A percentile compares a stretch with the other conserved stretches of the same genome.
Evolutionary conservation across 768 basidiomycete species (phyloP).

Genomic region (Amanita exitialis): DNA sequence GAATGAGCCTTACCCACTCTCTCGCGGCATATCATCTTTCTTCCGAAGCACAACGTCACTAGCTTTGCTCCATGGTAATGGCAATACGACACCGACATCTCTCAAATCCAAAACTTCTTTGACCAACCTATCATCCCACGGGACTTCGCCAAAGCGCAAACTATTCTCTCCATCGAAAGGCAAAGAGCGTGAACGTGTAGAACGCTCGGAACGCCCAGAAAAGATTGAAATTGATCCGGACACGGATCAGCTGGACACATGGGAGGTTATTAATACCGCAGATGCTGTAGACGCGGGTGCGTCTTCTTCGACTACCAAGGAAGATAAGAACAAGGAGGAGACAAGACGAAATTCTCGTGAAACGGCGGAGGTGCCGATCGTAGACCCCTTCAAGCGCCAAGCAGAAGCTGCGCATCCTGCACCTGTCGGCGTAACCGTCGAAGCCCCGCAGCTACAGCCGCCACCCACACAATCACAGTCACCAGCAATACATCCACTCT

Average conservation of each 20-base stretch:
- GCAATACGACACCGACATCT: slow-evolving; percentile 1
- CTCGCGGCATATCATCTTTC: background rate
- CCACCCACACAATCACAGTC: background rate
- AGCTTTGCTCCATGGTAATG: background rate
- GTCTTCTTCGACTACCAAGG: background rate
- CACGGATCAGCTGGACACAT: background rate
- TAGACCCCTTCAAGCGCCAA: background rate
- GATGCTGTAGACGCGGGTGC: background rate
- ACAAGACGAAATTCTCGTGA: background rate
- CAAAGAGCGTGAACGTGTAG: background rate
- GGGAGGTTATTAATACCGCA: slow-evolving; percentile 1
- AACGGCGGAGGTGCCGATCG: background rate
- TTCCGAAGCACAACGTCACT: slow-evolving; percentile 7
- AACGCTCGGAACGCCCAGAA: background rate
- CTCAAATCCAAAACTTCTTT: slow-evolving; percentile 1
- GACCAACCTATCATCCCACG: background rate
- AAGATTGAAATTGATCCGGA: background rate
- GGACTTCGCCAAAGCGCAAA: background rate
- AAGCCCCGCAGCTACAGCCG: background rate
- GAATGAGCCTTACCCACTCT: background rate
- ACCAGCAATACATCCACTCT: background rate
- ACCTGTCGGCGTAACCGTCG: background rate
- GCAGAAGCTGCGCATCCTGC: background rate
- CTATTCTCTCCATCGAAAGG: background rate
- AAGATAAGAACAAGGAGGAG: background rate